Conservation (phyloP, 1,284 basidiomycete species). For the Coniferiporia weirii region DNA sequence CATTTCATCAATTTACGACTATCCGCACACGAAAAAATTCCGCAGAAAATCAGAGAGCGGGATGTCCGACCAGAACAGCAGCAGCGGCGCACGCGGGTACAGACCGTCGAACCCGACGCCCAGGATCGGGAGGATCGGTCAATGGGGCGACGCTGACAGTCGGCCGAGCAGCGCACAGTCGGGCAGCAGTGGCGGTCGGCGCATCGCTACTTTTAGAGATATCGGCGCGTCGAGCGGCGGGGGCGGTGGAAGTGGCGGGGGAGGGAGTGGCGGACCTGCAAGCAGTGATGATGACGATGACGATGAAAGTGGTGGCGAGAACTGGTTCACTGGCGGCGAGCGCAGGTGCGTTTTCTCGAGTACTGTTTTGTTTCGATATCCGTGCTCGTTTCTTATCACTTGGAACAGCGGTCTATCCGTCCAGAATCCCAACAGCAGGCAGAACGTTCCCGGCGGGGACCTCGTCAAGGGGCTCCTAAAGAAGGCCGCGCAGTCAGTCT, state of each 20-base stretch:
- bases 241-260: not conserved
- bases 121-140: constrained; percentile 17
- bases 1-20: not conserved
- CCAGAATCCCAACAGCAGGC: constrained; percentile 69
- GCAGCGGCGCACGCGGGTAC: not conserved
- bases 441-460: constrained; percentile 50
- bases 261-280: not conserved
- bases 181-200: constrained; percentile 3
- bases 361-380: not conserved
- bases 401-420: constrained; percentile 77
- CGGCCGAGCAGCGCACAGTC: constrained; percentile 8
- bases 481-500: constrained; percentile 73
- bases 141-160: constrained; percentile 12
- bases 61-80: constrained; percentile 12
- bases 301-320: constrained; percentile 46
- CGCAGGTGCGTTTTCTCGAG: constrained; percentile 52
- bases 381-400: not conserved
- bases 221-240: not conserved
- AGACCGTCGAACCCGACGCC: constrained; percentile 11
- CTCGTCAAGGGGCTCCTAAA: constrained; percentile 79
- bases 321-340: constrained; percentile 85
- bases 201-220: constrained; percentile 14
- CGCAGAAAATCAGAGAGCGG: not conserved
- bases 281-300: constrained; percentile 44
- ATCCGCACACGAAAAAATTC: not conserved